Evolutionary conservation across 371 early-diverging fungal species (phyloP), one percentile per base, ranked within the genome.

Genomic region (Mortierella sp.): DNA sequence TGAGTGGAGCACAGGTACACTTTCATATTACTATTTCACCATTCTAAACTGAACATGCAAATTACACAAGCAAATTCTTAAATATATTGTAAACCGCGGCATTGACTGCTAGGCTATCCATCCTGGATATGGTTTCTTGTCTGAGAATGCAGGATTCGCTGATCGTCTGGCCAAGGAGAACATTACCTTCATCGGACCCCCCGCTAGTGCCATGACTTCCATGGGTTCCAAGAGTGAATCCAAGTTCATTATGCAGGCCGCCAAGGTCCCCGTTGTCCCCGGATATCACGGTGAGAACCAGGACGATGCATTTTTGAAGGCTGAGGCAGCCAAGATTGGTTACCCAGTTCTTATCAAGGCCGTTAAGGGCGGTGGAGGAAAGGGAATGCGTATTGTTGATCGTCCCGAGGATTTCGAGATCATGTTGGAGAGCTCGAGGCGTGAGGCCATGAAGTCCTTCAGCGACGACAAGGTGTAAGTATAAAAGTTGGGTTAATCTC

Each of bases 271-370:
- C 37, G 93, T 94, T 12, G 96, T 97, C 6, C 98, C 97, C 35
- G 98, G 98, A 51, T 97, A 96, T 83, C 96, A 97, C 70, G 98
- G 97, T 32, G 93, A 88, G n/a, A 90, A 94, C 69, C 96, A 97
- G 82, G 92, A 92, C 49, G 86, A 89, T 13, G 86, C 75, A n/a
- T 92, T 89, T 72, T 77, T 96, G 62, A 93, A 93, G 73, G 85
- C 87, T 32, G 88, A 95, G 82, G 96, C 97, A 4, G 90, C 83
- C 28, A 86, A 91, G 60, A 96, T 97, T 61, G 95, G 94, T 9
- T 96, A 95, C 85, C 98, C 98, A 1, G 95, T 98, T 19, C 85
- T 99, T 83, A 96, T 98, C 84, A 99, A 99, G 87, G 97, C 97
- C 8, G 89, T 95, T 58, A 94, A 95, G 77, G 98, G 98, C 47